Evolutionary conservation across 2,329 filamentous ascomycete species (phyloP).

Genomic region (Exophiala sp.): DNA sequence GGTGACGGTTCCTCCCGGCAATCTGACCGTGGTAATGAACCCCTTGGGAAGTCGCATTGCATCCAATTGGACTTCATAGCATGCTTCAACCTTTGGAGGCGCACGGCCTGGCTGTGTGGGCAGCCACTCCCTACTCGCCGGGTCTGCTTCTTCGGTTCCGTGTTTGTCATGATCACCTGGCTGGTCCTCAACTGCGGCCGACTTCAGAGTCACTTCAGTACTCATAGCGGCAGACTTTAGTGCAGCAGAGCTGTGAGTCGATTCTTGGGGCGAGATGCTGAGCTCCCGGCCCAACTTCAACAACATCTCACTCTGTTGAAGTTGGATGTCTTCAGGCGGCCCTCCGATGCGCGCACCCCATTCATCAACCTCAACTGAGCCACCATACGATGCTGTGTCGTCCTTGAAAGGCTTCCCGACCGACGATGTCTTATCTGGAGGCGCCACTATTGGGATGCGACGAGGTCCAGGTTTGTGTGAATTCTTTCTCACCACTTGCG

Average conservation of each 20-base stretch:
- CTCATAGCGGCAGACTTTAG: background rate
- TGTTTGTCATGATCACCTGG: background rate
- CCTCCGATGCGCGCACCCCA: slow-evolving; percentile 22
- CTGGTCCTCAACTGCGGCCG: slow-evolving; percentile 1
- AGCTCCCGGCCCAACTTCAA: slow-evolving; percentile 12
- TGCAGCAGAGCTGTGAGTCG: slow-evolving; percentile 7
- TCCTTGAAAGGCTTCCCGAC: background rate
- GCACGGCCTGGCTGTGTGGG: slow-evolving; percentile 15
- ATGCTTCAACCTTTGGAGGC: slow-evolving; percentile 19
- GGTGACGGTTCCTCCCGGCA: slow-evolving; percentile 21
- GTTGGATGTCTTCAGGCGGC: slow-evolving; percentile 19
- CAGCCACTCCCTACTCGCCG: slow-evolving; percentile 16
- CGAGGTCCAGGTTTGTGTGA: slow-evolving; percentile 8
- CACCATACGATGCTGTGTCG: background rate
- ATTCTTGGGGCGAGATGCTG: slow-evolving; percentile 15
- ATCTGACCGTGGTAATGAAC: slow-evolving; percentile 16
- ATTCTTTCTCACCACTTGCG: background rate
- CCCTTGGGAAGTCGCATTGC: slow-evolving; percentile 26
- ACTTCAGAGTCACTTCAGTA: background rate
- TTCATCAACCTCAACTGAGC: slow-evolving; percentile 19
- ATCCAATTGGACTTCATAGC: slow-evolving; percentile 23
- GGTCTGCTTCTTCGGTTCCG: background rate
- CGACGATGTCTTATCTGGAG: slow-evolving; percentile 11
- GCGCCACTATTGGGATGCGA: slow-evolving; percentile 27
- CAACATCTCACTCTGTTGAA: slow-evolving; percentile 21